Evolutionary conservation across 2,329 filamentous ascomycete species (phyloP).

Genomic region (Septoria linicola): DNA sequence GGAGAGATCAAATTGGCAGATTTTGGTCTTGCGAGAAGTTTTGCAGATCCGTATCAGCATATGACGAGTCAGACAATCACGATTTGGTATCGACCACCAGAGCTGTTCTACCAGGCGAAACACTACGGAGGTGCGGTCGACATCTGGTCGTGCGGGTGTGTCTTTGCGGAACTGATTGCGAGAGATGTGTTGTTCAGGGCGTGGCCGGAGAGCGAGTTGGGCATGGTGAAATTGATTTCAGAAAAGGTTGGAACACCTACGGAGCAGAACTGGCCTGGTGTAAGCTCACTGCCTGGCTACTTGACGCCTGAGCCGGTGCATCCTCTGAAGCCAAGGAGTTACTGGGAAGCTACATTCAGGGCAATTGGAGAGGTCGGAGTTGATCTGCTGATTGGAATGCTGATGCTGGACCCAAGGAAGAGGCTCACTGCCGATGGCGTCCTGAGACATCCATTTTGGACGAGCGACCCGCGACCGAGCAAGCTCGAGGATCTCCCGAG

Average conservation of each 20-base stretch:
- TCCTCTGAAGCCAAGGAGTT: slow-evolving; percentile 63
- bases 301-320: slow-evolving; percentile 64
- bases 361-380: slow-evolving; percentile 79
- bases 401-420: slow-evolving; percentile 82
- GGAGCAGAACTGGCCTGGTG: slow-evolving; percentile 94
- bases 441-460: slow-evolving; percentile 84
- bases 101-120: slow-evolving; percentile 84
- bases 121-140: slow-evolving; percentile 91
- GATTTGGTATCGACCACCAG: slow-evolving; percentile 91
- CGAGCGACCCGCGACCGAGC: slow-evolving; percentile 76
- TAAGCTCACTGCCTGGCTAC: slow-evolving; percentile 76
- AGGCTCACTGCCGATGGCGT: slow-evolving; percentile 75
- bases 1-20: slow-evolving; percentile 94
- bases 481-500: slow-evolving; percentile 76
- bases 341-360: slow-evolving; percentile 74
- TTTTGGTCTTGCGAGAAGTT: slow-evolving; percentile 89
- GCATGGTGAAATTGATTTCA: slow-evolving; percentile 82
- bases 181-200: slow-evolving; percentile 70
- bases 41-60: slow-evolving; percentile 76
- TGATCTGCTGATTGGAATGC: slow-evolving; percentile 81
- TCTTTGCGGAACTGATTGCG: slow-evolving; percentile 87
- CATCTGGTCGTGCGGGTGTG: slow-evolving; percentile 88
- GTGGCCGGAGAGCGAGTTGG: slow-evolving; percentile 77
- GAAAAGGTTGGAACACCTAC: slow-evolving; percentile 84
- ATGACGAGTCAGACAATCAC: slow-evolving; percentile 98